Evolutionary conservation across 2,329 filamentous ascomycete species (phyloP).

Genomic region (Beauveria sp.): DNA sequence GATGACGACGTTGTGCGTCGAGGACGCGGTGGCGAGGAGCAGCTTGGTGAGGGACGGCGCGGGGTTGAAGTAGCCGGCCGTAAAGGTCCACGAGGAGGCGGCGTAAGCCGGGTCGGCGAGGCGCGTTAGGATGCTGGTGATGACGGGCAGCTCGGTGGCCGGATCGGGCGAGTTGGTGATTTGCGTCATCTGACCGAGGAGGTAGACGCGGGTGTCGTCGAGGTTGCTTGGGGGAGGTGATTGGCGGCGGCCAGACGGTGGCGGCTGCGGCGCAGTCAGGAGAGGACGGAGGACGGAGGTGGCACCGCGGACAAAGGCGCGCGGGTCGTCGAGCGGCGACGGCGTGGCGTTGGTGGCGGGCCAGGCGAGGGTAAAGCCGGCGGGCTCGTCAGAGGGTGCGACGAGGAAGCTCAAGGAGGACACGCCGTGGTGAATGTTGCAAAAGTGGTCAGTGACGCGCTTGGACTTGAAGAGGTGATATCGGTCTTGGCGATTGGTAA

Average conservation of each 20-base stretch:
- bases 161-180: conserved; percentile 70
- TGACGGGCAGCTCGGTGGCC: conserved; percentile 81
- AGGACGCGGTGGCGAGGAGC: conserved; percentile 66
- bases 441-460: conserved; percentile 76
- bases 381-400: conserved; percentile 48
- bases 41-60: conserved; percentile 75
- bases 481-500: conserved; percentile 88
- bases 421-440: conserved; percentile 66
- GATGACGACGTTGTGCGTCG: conserved; percentile 68
- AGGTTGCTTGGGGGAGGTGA: conserved; percentile 14
- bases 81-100: conserved; percentile 85
- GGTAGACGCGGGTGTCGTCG: conserved; percentile 69
- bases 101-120: conserved; percentile 57
- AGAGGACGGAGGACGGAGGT: conserved; percentile 60
- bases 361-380: conserved; percentile 63
- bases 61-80: conserved; percentile 97
- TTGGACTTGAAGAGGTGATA: conserved; percentile 85
- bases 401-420: conserved; percentile 77
- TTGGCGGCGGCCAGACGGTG: not conserved
- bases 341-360: conserved; percentile 65
- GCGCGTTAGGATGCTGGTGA: conserved; percentile 65
- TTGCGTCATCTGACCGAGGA: conserved; percentile 81
- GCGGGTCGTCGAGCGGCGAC: conserved; percentile 63
- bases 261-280: conserved; percentile 34
- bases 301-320: conserved; percentile 62